Conservation (phyloP, 2,329 filamentous ascomycete genomes). For the Pseudogymnoascus sp. region DNA sequence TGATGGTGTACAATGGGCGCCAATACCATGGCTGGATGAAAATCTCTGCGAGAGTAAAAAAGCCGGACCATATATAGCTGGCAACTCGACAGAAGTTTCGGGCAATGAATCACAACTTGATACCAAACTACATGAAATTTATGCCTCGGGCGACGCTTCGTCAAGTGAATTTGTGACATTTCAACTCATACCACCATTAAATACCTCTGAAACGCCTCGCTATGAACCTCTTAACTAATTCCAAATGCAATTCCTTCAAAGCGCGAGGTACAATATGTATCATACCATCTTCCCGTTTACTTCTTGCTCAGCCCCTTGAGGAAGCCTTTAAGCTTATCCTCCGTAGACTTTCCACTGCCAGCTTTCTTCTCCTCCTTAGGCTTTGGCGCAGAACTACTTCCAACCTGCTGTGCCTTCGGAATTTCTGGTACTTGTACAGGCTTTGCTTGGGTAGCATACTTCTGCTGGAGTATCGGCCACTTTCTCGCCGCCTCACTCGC, state of each 20-base stretch:
- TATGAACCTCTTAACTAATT: constrained; percentile 14
- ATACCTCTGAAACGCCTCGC: constrained; percentile 7
- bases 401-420: constrained; percentile 33
- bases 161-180: neutral
- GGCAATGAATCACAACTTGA: constrained; percentile 10
- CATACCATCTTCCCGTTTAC: neutral
- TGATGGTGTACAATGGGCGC: constrained; percentile 8
- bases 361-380: constrained; percentile 25
- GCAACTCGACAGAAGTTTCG: constrained; percentile 2
- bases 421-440: constrained; percentile 57
- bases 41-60: constrained; percentile 8
- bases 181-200: neutral
- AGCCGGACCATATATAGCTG: constrained; percentile 1
- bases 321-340: constrained; percentile 26
- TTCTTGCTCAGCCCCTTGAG: constrained; percentile 27
- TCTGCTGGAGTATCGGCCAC: constrained; percentile 28
- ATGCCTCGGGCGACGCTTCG: neutral
- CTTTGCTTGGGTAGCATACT: constrained; percentile 52
- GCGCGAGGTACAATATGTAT: no score
- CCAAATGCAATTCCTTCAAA: neutral
- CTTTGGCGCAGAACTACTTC: constrained; percentile 17
- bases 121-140: neutral
- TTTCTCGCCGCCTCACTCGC: constrained; percentile 49
- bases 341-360: constrained; percentile 22
- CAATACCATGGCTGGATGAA: neutral